phyloP scores from a whole-genome alignment of 2,329 filamentous ascomycete genomes.

The Diaporthe australafricana region DNA sequence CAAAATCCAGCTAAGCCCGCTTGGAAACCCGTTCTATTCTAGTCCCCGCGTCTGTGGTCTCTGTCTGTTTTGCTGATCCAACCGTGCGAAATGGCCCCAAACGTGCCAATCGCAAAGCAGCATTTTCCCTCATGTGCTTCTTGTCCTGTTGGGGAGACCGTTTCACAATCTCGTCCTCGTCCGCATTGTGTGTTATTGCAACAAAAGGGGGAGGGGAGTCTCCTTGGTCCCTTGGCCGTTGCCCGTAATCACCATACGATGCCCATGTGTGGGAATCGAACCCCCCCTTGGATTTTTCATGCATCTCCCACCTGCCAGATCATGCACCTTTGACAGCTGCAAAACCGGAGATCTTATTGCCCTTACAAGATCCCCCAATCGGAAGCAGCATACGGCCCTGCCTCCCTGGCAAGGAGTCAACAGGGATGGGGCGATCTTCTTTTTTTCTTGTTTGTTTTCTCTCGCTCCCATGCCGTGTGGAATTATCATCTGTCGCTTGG shows the following conservation, averaged over 20 bases:
- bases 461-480: no score
- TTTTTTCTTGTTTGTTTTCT: not conserved
- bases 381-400: not conserved
- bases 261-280: not conserved
- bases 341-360: constrained; percentile 26
- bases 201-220: no score
- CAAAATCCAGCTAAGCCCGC: not conserved
- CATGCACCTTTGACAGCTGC: constrained; percentile 33
- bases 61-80: not conserved
- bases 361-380: constrained; percentile 20
- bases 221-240: no score
- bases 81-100: not conserved
- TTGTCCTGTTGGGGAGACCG: not conserved
- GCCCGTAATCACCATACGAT: not conserved
- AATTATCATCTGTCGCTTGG: not conserved
- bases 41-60: not conserved
- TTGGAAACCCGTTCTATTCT: constrained; percentile 1
- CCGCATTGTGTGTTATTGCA: not conserved
- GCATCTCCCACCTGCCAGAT: constrained; percentile 27
- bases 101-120: constrained; percentile 14
- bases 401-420: not conserved
- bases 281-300: constrained; percentile 15
- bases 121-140: not conserved
- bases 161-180: constrained; percentile 4
- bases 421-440: not conserved